These are phyloP conservation scores for Cryptococcus sp. DNA, from an alignment of 1,284 basidiomycete species.

Conservation along the genomic window DNA sequence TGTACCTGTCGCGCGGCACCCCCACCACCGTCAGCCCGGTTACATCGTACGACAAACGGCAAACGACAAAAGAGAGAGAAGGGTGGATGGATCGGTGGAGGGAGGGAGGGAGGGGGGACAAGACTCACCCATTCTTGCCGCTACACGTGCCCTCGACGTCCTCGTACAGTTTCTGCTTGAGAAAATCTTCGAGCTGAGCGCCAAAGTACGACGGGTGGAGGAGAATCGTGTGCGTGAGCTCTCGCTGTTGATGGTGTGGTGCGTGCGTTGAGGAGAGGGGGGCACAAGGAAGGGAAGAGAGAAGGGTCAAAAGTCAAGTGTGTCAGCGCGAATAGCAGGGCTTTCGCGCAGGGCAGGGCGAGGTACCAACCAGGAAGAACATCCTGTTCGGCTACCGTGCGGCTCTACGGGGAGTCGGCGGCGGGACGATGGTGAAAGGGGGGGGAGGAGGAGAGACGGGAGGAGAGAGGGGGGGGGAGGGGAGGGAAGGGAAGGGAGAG, in stretches of 20 bases:
- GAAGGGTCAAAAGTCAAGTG: background rate
- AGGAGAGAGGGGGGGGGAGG: constrained; percentile 4
- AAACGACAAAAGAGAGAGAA: background rate
- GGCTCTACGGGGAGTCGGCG: background rate
- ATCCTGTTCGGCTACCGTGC: constrained; percentile 21
- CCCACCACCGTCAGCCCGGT: too few relatives aligned
- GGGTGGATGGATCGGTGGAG: too few relatives aligned
- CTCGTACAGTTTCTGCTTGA: constrained; percentile 87
- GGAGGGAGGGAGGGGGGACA: background rate
- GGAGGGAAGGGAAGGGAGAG: background rate
- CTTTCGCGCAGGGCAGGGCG: constrained; percentile 9
- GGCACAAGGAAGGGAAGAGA: constrained; percentile 4
- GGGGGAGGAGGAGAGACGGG: constrained; percentile 4
- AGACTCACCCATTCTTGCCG: constrained; percentile 71
- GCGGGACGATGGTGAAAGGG: background rate
- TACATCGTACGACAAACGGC: too few relatives aligned
- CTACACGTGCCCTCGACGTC: constrained; percentile 98
- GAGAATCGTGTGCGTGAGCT: constrained; percentile 90
- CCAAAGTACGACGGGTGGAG: constrained; percentile 98
- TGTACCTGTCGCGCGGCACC: too few relatives aligned
- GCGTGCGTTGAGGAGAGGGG: constrained; percentile 2
- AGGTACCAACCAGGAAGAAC: constrained; percentile 50
- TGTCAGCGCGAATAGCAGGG: constrained; percentile 28
- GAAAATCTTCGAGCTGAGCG: constrained; percentile 86
- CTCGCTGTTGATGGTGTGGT: constrained; percentile 61